Evolutionary conservation across 768 basidiomycete genomes (phyloP).

Genomic region (Russula vinacea): DNA sequence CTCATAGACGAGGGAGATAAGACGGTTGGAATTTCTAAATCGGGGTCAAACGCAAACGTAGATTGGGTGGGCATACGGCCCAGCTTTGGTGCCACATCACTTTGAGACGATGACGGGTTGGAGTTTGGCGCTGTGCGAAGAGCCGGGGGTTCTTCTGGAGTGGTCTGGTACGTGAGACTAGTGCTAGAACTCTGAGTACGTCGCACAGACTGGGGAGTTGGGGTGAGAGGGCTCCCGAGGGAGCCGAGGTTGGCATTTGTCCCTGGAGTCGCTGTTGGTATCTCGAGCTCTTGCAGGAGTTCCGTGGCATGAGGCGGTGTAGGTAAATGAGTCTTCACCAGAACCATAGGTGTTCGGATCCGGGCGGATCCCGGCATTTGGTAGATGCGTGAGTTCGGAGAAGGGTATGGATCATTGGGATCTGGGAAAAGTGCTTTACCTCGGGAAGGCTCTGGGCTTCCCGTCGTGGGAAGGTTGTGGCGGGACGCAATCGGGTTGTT

Average conservation of each 20-base stretch:
- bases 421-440: background rate
- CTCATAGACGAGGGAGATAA: slow-evolving; percentile 1
- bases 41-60: background rate
- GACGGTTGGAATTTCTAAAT: background rate
- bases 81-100: slow-evolving; percentile 6
- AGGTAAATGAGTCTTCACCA: slow-evolving; percentile 8
- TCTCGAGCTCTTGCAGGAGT: background rate
- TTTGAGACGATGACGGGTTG: background rate
- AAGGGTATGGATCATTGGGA: background rate
- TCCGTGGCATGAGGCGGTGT: background rate
- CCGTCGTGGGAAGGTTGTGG: slow-evolving; percentile 6
- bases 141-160: background rate
- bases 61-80: background rate
- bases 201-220: slow-evolving; percentile 16
- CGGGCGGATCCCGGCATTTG: background rate
- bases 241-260: background rate
- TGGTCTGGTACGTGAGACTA: background rate
- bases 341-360: slow-evolving; percentile 18
- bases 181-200: background rate
- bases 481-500: slow-evolving; percentile 1
- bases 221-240: slow-evolving; percentile 16
- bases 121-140: background rate
- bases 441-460: background rate
- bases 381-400: background rate
- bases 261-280: background rate